phyloP scores from a whole-genome alignment of 1,139 yeast species.

The Candida buenavistaensis region DNA sequence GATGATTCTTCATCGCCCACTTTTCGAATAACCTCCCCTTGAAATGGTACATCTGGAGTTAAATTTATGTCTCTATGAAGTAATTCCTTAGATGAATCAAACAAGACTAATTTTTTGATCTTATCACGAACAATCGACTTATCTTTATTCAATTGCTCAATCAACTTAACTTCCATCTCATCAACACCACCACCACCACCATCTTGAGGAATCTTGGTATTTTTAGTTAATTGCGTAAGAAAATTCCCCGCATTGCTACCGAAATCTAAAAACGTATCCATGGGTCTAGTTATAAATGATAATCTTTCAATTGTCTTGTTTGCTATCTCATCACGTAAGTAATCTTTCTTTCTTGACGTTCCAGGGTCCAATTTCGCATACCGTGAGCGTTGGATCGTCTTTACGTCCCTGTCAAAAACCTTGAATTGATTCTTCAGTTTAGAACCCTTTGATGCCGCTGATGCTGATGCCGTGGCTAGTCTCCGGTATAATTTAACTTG shows the following conservation, averaged over 20 bases:
- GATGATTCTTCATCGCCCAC: slow-evolving; percentile 78
- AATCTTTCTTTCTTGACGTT: slow-evolving; percentile 63
- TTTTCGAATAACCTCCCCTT: slow-evolving; percentile 44
- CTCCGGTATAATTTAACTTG: too few species aligned
- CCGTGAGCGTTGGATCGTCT: slow-evolving; percentile 58
- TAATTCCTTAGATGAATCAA: slow-evolving; percentile 60
- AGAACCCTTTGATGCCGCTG: too few species aligned
- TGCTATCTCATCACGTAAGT: slow-evolving; percentile 75
- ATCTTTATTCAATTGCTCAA: slow-evolving; percentile 51
- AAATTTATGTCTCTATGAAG: slow-evolving; percentile 50
- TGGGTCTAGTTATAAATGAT: slow-evolving; percentile 68
- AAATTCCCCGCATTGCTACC: slow-evolving; percentile 74
- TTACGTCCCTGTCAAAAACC: slow-evolving; percentile 69
- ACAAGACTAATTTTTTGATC: slow-evolving; percentile 60
- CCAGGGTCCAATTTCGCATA: slow-evolving; percentile 46
- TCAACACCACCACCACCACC: slow-evolving; percentile 20
- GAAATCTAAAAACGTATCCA: slow-evolving; percentile 62
- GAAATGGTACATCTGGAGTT: slow-evolving; percentile 37
- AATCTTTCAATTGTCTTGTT: slow-evolving; percentile 70
- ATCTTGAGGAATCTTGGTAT: slow-evolving; percentile 24
- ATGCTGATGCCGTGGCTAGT: too few species aligned
- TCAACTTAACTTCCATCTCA: slow-evolving; percentile 27
- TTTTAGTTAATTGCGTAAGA: slow-evolving; percentile 37
- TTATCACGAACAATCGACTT: slow-evolving; percentile 50
- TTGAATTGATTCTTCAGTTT: too few species aligned